Evolutionary conservation across 257 asterid genomes (phyloP).

Genomic region (Capsicum pubescens): DNA sequence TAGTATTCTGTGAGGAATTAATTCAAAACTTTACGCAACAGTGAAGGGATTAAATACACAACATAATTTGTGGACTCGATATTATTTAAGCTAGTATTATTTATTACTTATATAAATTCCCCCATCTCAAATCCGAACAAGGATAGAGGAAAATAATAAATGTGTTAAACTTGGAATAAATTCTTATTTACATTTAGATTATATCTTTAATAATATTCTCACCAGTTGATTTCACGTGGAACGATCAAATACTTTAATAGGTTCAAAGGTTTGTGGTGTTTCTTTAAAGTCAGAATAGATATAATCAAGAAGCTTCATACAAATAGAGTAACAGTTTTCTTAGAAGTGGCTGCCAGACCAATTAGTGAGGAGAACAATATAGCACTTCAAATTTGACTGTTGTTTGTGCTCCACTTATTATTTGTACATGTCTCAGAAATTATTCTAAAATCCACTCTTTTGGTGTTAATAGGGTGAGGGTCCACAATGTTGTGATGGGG

Average conservation of each 20-base stretch:
- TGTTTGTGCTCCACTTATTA: conserved; percentile 26
- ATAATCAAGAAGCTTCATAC: neutral
- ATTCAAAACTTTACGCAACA: no score
- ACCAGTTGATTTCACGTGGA: neutral
- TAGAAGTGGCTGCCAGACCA: conserved; percentile 6
- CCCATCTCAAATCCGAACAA: no score
- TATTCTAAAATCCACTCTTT: conserved; percentile 7
- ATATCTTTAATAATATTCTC: neutral
- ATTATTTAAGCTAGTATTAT: no score
- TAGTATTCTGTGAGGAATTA: no score
- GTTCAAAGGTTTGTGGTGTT: neutral
- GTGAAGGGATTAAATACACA: no score
- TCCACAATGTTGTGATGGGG: neutral
- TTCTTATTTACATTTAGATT: no score
- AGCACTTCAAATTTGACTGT: neutral
- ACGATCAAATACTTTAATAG: no score
- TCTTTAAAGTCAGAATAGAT: conserved; percentile 5
- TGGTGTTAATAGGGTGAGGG: neutral
- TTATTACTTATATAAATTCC: no score
- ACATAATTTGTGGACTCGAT: no score
- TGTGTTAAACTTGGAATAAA: no score
- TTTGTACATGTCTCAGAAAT: neutral
- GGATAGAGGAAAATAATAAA: no score
- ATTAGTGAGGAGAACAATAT: neutral
- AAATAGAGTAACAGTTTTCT: neutral